Base-by-base conservation (phyloP, 331 rosid species). In the Stylosanthes scabra region DNA sequence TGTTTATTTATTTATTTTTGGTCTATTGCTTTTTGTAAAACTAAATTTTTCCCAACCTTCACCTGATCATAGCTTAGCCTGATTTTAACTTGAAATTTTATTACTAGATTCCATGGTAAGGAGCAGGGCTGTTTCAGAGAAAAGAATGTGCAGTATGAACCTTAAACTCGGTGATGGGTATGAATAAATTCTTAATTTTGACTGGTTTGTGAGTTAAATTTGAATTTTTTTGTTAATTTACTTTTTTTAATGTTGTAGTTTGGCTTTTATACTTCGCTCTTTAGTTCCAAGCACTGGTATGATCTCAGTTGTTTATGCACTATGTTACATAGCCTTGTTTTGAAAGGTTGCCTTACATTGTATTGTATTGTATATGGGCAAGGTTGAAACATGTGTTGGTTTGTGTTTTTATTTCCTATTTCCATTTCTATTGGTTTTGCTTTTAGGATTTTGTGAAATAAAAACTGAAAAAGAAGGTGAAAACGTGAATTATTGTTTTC, bases 121-220 rank as follows among this genome's bases (percentile, higher is more conserved):
- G 83, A 71, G 82, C 63, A 57, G 74, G 68, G 82, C 81, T 59
- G 81, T 76, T 79, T 75, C 75, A 27, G 56, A 50, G 76, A 65
- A 62, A 80, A 76, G 76, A 51, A 82, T 78, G 84, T 60, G 73
- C 83, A 73, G 45, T 27, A 68, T 71, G 82, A 76, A 55, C 54
- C 2, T 72, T 74, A 60, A 69, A 81, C 20, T 66, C 84, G 28
- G 78, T 8, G 40, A 62, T 40, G 4, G 85, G 87, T 83, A 74
- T 10, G 83, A 8, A 6, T 42, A 42, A 42, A 9, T 42, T 42
- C 46, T 41, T 70, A 29, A 57, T 25, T 15, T 61, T 62, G 29
- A 20, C 16, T 25, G 40, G 41, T 52, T 62, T 58, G 37, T 52
- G 49, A 2, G 4, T 34, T 34, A 3, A 3, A 3, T 34, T 34